Base-by-base conservation (phyloP, 2,329 filamentous ascomycete genomes). In the Colletotrichum limetticola region DNA sequence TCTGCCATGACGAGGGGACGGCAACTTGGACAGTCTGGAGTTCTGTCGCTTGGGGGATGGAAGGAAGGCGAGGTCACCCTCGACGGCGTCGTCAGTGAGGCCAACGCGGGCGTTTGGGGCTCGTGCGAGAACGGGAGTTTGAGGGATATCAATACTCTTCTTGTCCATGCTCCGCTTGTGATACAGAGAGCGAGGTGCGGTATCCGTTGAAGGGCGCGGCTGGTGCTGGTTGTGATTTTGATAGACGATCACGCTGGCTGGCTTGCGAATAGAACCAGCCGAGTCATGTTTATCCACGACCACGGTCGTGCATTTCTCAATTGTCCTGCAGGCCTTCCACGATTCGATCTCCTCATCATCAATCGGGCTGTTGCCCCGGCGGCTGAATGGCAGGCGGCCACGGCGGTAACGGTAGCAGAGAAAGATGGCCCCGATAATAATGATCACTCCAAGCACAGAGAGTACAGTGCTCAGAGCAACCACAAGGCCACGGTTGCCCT, bases 291-390 rank as follows among this genome's bases (percentile, higher is more conserved):
- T 82, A 37, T 77, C 78, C 70, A 68, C 49, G 24, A 71, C 26
- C 4, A 67, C 82, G 79, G 55, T 75, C 68, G 74, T 75, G 14
- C 77, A 76, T 78, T 83, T 81, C 76, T 83, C 78, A 53, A 76
- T 63, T 52, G 77, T 59, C 12, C 66, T 62, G 19, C 63, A 75
- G 32, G 82, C 81, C 77, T 89, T 91, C 91, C 91, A 92, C 4
- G 89, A 90, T 76, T 89, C 89, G 71, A 92, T 92, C 78, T 92
- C 91, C 72, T 91, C 90, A 76, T 92, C 91, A 74, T 88, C 86
- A 72, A 92, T 91, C 14, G 91, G 90, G 0, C 89, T 89, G 57
- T 89, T 88, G 60, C 88, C 89, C 22, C 70, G 66, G 63, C 85
- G 84, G 75, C 89, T 85, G 68, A 91, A 83, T 4, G 82, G 83